These are phyloP conservation scores for Leccinum longicurvipes DNA, from an alignment of 768 basidiomycete genomes.

Conservation along the genomic window DNA sequence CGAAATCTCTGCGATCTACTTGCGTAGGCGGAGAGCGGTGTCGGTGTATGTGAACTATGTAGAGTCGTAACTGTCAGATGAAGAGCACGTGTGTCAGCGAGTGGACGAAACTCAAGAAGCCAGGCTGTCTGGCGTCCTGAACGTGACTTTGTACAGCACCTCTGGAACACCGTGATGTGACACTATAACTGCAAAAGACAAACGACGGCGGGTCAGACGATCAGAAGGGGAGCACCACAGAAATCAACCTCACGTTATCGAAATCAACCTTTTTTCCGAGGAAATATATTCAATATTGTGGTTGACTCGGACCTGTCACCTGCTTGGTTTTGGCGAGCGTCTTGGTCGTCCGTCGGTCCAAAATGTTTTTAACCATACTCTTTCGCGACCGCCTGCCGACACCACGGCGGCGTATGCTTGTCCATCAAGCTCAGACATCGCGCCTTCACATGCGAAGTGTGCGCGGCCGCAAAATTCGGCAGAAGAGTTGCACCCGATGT, in stretches of 20 bases:
- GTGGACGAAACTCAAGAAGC: constrained; percentile 50
- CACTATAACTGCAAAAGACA: constrained; percentile 54
- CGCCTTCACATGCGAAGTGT: constrained; percentile 1
- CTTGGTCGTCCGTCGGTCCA: constrained; percentile 53
- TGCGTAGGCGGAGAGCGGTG: too few relatives aligned
- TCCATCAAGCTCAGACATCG: constrained; percentile 4
- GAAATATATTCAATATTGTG: constrained; percentile 62
- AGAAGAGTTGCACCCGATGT: background rate
- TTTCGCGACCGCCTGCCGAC: constrained; percentile 22
- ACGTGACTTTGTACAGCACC: constrained; percentile 67
- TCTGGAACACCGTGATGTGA: constrained; percentile 62
- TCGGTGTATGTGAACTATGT: constrained; percentile 74
- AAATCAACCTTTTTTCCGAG: constrained; percentile 60
- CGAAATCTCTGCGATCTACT: too few relatives aligned
- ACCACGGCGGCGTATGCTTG: constrained; percentile 31
- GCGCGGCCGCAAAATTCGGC: background rate
- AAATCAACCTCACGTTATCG: constrained; percentile 49
- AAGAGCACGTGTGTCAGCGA: background rate
- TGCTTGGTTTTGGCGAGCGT: constrained; percentile 56
- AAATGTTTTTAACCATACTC: constrained; percentile 64
- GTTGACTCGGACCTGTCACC: too few relatives aligned
- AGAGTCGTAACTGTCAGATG: constrained; percentile 1
- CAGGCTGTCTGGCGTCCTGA: constrained; percentile 78
- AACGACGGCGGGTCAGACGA: background rate
- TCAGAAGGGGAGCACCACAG: background rate